phyloP scores from a whole-genome alignment of 139 green algal genomes.

The Chlorella sorokiniana region DNA sequence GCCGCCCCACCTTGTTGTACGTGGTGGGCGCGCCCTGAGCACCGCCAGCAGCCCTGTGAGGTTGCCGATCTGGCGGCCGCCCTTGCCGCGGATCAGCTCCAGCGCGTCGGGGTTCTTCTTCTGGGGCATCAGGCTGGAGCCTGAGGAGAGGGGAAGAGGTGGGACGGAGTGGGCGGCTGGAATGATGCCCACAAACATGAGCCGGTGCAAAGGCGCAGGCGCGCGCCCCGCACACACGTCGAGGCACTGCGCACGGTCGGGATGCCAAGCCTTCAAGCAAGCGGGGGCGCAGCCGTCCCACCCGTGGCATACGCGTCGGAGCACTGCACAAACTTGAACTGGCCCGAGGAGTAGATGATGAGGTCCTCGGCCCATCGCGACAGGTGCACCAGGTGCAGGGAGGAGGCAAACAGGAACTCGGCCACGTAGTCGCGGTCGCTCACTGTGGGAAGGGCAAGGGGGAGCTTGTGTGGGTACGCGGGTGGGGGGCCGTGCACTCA shows the following conservation, averaged over 20 bases:
- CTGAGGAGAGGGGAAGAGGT: too few relatives aligned
- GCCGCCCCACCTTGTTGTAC: slow-evolving; percentile 90
- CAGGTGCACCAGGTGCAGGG: slow-evolving; percentile 87
- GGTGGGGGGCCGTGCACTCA: too few relatives aligned
- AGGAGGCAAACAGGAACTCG: slow-evolving; percentile 87
- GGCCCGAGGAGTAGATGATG: slow-evolving; percentile 93
- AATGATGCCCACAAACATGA: background rate
- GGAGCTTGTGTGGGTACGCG: too few relatives aligned
- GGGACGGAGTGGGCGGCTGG: background rate
- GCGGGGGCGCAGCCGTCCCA: background rate
- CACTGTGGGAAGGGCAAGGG: slow-evolving; percentile 54
- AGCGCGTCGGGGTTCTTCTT: slow-evolving; percentile 99
- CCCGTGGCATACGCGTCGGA: slow-evolving; percentile 93
- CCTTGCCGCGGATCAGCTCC: slow-evolving; percentile 93
- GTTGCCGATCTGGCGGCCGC: slow-evolving; percentile 80
- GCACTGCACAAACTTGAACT: slow-evolving; percentile 93
- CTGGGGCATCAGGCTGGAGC: slow-evolving; percentile 97
- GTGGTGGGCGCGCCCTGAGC: slow-evolving; percentile 93
- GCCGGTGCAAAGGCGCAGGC: background rate
- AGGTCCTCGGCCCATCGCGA: slow-evolving; percentile 93
- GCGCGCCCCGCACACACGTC: too few relatives aligned
- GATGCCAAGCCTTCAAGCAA: too few relatives aligned
- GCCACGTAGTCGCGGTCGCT: slow-evolving; percentile 94
- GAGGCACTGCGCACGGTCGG: too few relatives aligned
- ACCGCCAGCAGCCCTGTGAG: slow-evolving; percentile 87